Conservation (phyloP, 2,329 filamentous ascomycete genomes). For the Aspergillus luchuensis region DNA sequence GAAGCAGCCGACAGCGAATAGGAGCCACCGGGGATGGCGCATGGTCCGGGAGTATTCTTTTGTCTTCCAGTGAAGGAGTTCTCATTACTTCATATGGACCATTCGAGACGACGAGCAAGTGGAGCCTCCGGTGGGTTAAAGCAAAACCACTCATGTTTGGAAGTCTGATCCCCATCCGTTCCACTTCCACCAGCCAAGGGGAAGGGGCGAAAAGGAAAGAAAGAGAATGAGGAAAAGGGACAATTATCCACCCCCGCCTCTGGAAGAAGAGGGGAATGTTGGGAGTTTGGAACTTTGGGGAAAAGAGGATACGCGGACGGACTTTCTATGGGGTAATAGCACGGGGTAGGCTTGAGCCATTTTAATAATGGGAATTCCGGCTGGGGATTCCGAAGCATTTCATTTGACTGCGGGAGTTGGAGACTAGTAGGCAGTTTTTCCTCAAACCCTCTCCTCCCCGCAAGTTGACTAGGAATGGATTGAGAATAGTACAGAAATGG, state of each 20-base stretch:
- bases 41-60: conserved; percentile 1
- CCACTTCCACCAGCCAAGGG: not conserved
- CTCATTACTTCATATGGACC: conserved; percentile 18
- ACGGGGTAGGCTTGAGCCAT: conserved; percentile 19
- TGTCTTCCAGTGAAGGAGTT: not conserved
- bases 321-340: conserved; percentile 22
- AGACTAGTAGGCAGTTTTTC: not conserved
- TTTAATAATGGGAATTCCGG: conserved; percentile 20
- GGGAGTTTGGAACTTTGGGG: conserved; percentile 1
- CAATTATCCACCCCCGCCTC: not conserved
- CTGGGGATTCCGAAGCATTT: not conserved
- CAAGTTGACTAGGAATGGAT: conserved; percentile 22
- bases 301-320: not conserved
- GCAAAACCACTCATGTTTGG: not conserved
- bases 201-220: too few relatives aligned
- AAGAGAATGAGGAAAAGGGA: not conserved
- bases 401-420: not conserved
- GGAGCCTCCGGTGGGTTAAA: not conserved
- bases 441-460: conserved; percentile 13
- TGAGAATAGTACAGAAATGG: conserved; percentile 5
- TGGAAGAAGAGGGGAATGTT: not conserved
- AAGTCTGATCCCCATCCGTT: not conserved
- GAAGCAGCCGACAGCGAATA: not conserved
- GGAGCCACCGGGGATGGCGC: not conserved
- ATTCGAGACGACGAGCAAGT: conserved; percentile 8